phyloP scores from a whole-genome alignment of 306 rosid species.

The Cicer bijugum region DNA sequence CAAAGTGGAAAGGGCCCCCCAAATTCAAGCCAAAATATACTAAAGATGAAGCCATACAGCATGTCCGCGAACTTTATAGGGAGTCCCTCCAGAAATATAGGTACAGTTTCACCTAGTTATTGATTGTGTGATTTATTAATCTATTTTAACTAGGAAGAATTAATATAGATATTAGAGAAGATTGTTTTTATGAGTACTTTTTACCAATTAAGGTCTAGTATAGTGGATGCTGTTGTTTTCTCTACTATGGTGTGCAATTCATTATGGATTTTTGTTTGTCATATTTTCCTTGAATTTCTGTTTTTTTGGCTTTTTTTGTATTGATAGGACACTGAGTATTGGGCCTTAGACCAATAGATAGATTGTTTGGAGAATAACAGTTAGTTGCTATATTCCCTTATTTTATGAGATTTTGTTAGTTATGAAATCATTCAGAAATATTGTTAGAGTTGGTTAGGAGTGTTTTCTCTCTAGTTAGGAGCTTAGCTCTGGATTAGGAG shows the following conservation, averaged over 20 bases:
- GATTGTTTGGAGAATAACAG: too few species aligned
- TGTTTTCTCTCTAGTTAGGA: too few species aligned
- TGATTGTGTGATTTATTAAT: slow-evolving; percentile 28
- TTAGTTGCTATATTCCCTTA: too few species aligned
- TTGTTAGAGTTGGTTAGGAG: too few species aligned
- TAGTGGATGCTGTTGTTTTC: slow-evolving; percentile 23
- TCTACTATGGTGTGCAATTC: slow-evolving; percentile 16
- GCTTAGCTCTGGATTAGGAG: too few species aligned
- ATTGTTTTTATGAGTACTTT: neutral
- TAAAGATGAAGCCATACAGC: slow-evolving; percentile 78
- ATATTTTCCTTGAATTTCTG: slow-evolving; percentile 6
- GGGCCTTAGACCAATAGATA: too few species aligned
- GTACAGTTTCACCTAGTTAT: slow-evolving; percentile 47
- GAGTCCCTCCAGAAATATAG: slow-evolving; percentile 73
- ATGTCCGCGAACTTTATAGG: slow-evolving; percentile 72
- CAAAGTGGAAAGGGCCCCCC: slow-evolving; percentile 90
- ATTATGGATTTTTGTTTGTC: neutral
- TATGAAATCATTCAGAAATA: too few species aligned
- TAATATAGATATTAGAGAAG: slow-evolving; percentile 25
- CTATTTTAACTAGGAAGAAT: slow-evolving; percentile 39
- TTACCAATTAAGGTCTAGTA: slow-evolving; percentile 14
- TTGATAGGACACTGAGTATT: neutral
- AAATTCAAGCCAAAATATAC: slow-evolving; percentile 83
- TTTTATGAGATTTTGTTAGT: too few species aligned
- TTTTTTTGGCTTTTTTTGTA: neutral